These are phyloP conservation scores for Ophiocordyceps camponoti-floridani DNA, from an alignment of 2,329 filamentous ascomycete species.

Conservation along the genomic window DNA sequence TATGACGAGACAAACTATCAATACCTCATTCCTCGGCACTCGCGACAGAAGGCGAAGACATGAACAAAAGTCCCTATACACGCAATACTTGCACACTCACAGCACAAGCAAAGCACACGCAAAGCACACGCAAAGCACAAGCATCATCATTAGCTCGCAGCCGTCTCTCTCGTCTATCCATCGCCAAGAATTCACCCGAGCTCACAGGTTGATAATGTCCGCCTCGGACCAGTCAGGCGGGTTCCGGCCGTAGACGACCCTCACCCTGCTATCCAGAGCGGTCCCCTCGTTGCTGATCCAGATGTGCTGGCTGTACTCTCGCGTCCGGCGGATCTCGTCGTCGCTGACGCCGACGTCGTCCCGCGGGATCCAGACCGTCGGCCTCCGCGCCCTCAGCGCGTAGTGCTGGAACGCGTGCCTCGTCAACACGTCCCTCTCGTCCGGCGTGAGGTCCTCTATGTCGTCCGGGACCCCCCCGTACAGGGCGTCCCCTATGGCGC, in stretches of 20 bases:
- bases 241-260: constrained; percentile 68
- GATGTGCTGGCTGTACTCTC: constrained; percentile 57
- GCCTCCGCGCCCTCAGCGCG: constrained; percentile 66
- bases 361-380: constrained; percentile 83
- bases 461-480: constrained; percentile 83
- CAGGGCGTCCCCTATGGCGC: constrained; percentile 57
- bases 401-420: constrained; percentile 82
- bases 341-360: constrained; percentile 83
- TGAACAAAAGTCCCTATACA: too few relatives aligned
- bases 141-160: too few relatives aligned
- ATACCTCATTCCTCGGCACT: too few relatives aligned
- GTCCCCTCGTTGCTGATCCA: constrained; percentile 94
- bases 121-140: too few relatives aligned
- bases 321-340: constrained; percentile 71
- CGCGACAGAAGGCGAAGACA: too few relatives aligned
- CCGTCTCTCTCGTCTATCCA: too few relatives aligned
- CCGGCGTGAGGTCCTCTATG: constrained; percentile 81
- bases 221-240: constrained; percentile 83
- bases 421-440: constrained; percentile 72
- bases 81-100: too few relatives aligned
- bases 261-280: constrained; percentile 64
- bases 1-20: too few relatives aligned
- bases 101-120: too few relatives aligned
- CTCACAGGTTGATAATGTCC: constrained; percentile 62
- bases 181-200: too few relatives aligned